Evolutionary conservation across 805 yeast genomes (phyloP).

Genomic region (Cyberlindnera americana): DNA sequence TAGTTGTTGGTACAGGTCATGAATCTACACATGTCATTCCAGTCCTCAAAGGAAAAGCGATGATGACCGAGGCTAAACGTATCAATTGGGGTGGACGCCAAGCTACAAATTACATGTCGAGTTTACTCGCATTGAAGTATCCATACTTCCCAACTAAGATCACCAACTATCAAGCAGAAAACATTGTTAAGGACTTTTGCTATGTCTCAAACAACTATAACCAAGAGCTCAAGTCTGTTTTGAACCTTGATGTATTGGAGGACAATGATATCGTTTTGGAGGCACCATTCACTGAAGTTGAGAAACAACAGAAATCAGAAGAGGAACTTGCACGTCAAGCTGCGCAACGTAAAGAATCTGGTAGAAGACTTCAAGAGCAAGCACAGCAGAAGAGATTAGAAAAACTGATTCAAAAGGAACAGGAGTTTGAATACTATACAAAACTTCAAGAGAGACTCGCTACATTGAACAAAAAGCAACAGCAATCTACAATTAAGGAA

Average conservation of each 20-base stretch:
- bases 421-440: slow-evolving; percentile 71
- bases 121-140: slow-evolving; percentile 71
- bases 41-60: slow-evolving; percentile 64
- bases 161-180: slow-evolving; percentile 57
- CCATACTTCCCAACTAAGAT: slow-evolving; percentile 86
- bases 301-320: slow-evolving; percentile 70
- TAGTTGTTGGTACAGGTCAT: slow-evolving; percentile 81
- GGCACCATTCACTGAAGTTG: slow-evolving; percentile 69
- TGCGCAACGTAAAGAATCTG: slow-evolving; percentile 79
- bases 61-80: slow-evolving; percentile 66
- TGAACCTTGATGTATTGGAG: slow-evolving; percentile 64
- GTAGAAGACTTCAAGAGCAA: slow-evolving; percentile 86
- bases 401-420: slow-evolving; percentile 73
- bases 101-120: slow-evolving; percentile 58
- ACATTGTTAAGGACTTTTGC: slow-evolving; percentile 71
- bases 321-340: slow-evolving; percentile 78
- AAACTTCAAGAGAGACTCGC: slow-evolving; percentile 51
- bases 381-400: slow-evolving; percentile 83
- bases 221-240: slow-evolving; percentile 51
- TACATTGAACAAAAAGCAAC: slow-evolving; percentile 48
- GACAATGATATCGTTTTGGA: slow-evolving; percentile 73
- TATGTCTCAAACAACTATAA: slow-evolving; percentile 69
- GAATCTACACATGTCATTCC: slow-evolving; percentile 84
- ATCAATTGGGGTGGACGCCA: slow-evolving; percentile 91
- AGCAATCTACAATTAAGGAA: slow-evolving; percentile 51